Evolutionary conservation across 192 early-diverging fungal genomes (phyloP), one percentile per base, ranked within the genome.

Genomic region (Piromyces sp.): DNA sequence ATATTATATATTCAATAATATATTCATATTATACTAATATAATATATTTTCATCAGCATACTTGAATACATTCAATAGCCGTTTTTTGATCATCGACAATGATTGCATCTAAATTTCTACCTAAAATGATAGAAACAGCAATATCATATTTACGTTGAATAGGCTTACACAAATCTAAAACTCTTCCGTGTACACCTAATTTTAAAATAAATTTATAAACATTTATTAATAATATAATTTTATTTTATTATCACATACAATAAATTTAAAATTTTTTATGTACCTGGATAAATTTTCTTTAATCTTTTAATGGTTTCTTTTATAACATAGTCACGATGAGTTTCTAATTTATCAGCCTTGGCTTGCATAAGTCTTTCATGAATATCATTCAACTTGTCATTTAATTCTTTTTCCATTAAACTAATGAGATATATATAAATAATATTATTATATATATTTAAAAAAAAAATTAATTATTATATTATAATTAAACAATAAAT

Each of bases 21-120:
- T n/a, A n/a, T n/a, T n/a, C n/a, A n/a, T n/a, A n/a, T n/a, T n/a
- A n/a, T 33, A 33, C 3, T 33, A 33, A 33, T 33, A 33, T 6
- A 6, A 6, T 33, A 6, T 33, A 33, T 22, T 51, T 22, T 51
- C 22, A 22, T 17, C 3, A 2, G 5, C 82, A 29, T 83, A 94
- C 91, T 83, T 93, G 90, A 83, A 99, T 98, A 84, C 98, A 99
- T 81, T 98, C 96, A 78, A 97, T 93, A 11, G 96, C 98, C 0
- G 93, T 97, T 84, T 92, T 90, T 86, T 98, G 91, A 68, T 89
- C 91, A 82, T 98, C 97, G 5, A 98, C 97, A 5, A 98, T 93
- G 82, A 99, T 94, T 9, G 98, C 91, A 82, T 99, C 98, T 87
- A 97, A 89, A 82, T 97, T 94, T 31, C 94, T 88, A 11, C 97